Conservation (phyloP, 345 rosid genomes). For the Brassica carinata region DNA sequence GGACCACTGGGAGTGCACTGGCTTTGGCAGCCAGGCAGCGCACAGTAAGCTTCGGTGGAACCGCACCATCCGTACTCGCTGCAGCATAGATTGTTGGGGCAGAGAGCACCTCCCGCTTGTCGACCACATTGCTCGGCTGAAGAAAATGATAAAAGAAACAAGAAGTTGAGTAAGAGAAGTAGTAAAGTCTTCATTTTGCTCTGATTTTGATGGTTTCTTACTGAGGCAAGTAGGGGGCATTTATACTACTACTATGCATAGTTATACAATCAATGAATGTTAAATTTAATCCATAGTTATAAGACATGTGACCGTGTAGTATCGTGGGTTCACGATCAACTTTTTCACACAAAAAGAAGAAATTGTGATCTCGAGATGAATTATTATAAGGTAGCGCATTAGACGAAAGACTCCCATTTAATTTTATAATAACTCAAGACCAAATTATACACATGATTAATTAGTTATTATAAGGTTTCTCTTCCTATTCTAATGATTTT, state of each 20-base stretch:
- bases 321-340: background rate
- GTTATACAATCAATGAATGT: constrained; percentile 1
- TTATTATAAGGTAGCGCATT: constrained; percentile 19
- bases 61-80: constrained; percentile 63
- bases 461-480: background rate
- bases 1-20: constrained; percentile 43
- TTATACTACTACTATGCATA: constrained; percentile 1
- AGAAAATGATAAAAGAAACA: constrained; percentile 7
- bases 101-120: constrained; percentile 54
- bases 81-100: constrained; percentile 49
- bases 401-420: background rate
- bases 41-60: constrained; percentile 41
- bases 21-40: constrained; percentile 58
- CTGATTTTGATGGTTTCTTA: background rate
- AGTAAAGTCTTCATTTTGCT: constrained; percentile 34
- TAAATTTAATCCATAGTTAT: background rate
- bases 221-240: background rate
- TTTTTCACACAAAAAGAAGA: background rate
- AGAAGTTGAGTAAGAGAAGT: constrained; percentile 12
- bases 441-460: constrained; percentile 12
- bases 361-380: background rate
- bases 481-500: background rate
- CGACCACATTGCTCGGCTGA: constrained; percentile 59
- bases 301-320: constrained; percentile 1
- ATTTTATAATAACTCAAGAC: background rate